phyloP scores from a whole-genome alignment of 305 asterid species.

The Petunia hybrid region DNA sequence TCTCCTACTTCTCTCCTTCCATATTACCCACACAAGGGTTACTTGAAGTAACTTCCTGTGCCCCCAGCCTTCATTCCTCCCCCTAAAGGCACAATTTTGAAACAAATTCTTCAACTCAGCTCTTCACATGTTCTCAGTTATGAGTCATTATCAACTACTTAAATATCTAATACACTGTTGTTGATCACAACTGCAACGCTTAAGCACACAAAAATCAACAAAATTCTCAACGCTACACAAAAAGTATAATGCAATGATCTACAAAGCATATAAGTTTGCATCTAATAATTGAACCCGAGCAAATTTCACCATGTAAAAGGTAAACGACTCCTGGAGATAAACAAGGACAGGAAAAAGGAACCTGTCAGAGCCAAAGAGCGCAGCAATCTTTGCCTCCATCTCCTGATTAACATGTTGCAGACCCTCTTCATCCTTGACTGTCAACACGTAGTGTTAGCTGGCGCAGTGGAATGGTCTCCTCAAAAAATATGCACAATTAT shows the following conservation, averaged over 20 bases:
- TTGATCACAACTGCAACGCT: background rate
- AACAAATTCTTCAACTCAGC: background rate
- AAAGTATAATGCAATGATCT: conserved; percentile 14
- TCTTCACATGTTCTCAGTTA: background rate
- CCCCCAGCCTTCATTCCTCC: background rate
- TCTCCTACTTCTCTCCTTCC: background rate
- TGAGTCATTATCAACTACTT: background rate
- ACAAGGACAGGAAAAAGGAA: conserved; percentile 34
- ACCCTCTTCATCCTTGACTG: conserved; percentile 95
- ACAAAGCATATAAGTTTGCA: background rate
- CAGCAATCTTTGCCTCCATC: conserved; percentile 87
- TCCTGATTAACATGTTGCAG: conserved; percentile 84
- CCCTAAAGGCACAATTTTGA: background rate
- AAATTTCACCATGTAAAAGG: background rate
- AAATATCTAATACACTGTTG: background rate
- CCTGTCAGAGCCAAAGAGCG: conserved; percentile 87
- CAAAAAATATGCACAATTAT: conserved; percentile 32
- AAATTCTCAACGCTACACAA: conserved; percentile 23
- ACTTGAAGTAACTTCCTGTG: background rate
- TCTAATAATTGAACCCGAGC: background rate
- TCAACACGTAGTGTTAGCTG: conserved; percentile 43
- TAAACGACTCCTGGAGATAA: background rate
- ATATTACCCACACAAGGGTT: background rate
- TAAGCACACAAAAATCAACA: background rate
- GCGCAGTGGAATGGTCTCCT: conserved; percentile 33